Percentiles rank a stretch among this genome's conserved stretches.
Conservation (phyloP, 768 basidiomycete species). For the Boletus huronensis region DNA sequence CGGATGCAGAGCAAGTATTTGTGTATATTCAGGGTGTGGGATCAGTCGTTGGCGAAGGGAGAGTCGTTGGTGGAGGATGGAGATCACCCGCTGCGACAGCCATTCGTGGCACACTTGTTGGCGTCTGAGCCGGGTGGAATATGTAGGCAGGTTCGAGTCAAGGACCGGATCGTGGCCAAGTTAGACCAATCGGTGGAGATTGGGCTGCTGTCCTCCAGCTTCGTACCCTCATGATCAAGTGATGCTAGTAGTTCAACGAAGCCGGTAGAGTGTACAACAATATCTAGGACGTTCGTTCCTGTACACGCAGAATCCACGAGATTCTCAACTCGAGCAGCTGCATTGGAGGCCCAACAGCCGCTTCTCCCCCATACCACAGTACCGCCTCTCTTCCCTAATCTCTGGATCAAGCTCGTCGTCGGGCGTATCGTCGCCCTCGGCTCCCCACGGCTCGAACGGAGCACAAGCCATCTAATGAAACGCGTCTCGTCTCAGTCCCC, state of each 20-base stretch:
- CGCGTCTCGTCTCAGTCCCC: background rate
- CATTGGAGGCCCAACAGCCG: slow-evolving; percentile 88
- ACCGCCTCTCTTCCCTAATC: slow-evolving; percentile 64
- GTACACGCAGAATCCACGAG: background rate
- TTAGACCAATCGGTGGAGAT: slow-evolving; percentile 13
- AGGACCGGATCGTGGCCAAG: slow-evolving; percentile 22
- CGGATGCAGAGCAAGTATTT: slow-evolving; percentile 13
- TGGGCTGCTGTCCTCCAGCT: slow-evolving; percentile 11
- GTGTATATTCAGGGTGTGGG: slow-evolving; percentile 22
- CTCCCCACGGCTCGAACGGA: slow-evolving; percentile 88
- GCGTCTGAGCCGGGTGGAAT: slow-evolving; percentile 14
- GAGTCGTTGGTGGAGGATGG: slow-evolving; percentile 1
- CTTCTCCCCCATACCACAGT: slow-evolving; percentile 74
- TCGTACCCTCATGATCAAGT: slow-evolving; percentile 20
- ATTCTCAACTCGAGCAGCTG: slow-evolving; percentile 77
- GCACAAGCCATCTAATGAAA: slow-evolving; percentile 73
- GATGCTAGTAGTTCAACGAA: background rate
- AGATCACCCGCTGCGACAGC: slow-evolving; percentile 17
- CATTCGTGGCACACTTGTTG: slow-evolving; percentile 21
- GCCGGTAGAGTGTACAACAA: background rate
- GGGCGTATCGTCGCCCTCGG: slow-evolving; percentile 48
- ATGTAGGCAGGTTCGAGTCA: slow-evolving; percentile 16
- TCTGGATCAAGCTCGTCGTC: slow-evolving; percentile 53
- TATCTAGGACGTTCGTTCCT: background rate
- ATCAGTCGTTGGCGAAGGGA: slow-evolving; percentile 16